Evolutionary conservation across 23 red algal species (phyloP).

Genomic region (Cyanidium caldarium): DNA sequence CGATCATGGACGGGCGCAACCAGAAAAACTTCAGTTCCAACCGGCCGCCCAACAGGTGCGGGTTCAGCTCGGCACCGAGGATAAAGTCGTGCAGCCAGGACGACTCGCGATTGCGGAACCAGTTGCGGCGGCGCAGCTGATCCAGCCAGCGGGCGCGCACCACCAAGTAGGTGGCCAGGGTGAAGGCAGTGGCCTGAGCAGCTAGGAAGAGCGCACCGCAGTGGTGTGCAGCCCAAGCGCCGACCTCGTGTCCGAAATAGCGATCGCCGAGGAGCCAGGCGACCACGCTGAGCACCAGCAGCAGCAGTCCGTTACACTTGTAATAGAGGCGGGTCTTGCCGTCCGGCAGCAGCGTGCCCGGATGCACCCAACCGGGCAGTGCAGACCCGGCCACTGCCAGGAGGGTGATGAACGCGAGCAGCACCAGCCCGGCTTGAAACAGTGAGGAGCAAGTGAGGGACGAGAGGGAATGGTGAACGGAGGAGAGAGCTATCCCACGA

Average conservation of each 20-base stretch:
- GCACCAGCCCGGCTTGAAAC: not conserved
- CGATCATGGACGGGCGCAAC: slow-evolving; percentile 74
- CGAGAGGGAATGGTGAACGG: too few species aligned
- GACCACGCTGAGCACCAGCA: slow-evolving; percentile 25
- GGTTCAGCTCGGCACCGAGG: slow-evolving; percentile 84
- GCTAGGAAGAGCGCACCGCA: slow-evolving; percentile 22
- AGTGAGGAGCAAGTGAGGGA: not conserved
- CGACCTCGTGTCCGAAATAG: not conserved
- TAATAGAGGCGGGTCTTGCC: slow-evolving; percentile 51
- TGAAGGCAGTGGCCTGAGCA: slow-evolving; percentile 32
- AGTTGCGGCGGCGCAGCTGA: slow-evolving; percentile 13
- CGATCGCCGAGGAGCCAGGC: too few species aligned
- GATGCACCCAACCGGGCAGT: slow-evolving; percentile 44
- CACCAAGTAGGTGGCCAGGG: slow-evolving; percentile 49
- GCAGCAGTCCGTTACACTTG: slow-evolving; percentile 75
- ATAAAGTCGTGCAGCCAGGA: slow-evolving; percentile 53
- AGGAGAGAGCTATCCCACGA: too few species aligned
- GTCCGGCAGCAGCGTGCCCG: slow-evolving; percentile 36
- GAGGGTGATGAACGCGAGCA: slow-evolving; percentile 23
- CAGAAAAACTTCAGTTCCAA: slow-evolving; percentile 96
- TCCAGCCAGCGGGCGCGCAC: slow-evolving; percentile 28
- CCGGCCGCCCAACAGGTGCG: slow-evolving; percentile 28
- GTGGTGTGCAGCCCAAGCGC: slow-evolving; percentile 22
- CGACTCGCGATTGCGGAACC: not conserved
- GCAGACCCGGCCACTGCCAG: slow-evolving; percentile 34